These are phyloP conservation scores for Kwoniella heveanensis DNA, from an alignment of 768 basidiomycete genomes.

Conservation along the genomic window DNA sequence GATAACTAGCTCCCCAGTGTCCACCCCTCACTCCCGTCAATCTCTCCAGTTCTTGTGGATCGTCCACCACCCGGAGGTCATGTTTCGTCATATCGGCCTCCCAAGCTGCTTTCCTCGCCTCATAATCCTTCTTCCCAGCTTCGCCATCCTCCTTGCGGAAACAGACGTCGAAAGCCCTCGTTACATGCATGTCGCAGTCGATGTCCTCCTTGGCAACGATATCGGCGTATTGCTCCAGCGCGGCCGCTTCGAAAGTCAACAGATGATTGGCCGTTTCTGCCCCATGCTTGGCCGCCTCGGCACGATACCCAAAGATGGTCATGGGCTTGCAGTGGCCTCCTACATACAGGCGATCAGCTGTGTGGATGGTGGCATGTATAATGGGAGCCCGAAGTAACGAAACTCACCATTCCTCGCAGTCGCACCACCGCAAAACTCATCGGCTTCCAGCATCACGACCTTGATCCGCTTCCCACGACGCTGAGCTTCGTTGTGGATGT, in stretches of 20 bases:
- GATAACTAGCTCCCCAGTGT: conserved; percentile 32
- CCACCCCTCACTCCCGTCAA: conserved; percentile 27
- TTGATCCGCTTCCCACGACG: conserved; percentile 11
- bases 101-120: conserved; percentile 21
- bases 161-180: conserved; percentile 36
- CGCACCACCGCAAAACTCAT: conserved; percentile 35
- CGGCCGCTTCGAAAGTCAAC: conserved; percentile 30
- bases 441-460: conserved; percentile 42
- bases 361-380: too few relatives aligned
- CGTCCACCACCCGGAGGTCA: conserved; percentile 26
- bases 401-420: conserved; percentile 41
- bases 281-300: conserved; percentile 24
- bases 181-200: conserved; percentile 46
- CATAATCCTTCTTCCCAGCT: conserved; percentile 20
- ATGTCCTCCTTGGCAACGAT: conserved; percentile 43
- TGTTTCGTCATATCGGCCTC: conserved; percentile 7
- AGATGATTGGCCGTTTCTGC: conserved; percentile 29
- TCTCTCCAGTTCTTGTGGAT: conserved; percentile 23
- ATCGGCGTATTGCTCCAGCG: conserved; percentile 32
- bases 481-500: conserved; percentile 25
- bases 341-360: conserved; percentile 6
- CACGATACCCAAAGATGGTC: conserved; percentile 30
- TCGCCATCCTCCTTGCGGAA: conserved; percentile 24
- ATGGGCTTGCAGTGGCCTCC: conserved; percentile 45
- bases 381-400: background rate